Conservation (phyloP, 768 basidiomycete species). For the Mycena capillaripes region DNA sequence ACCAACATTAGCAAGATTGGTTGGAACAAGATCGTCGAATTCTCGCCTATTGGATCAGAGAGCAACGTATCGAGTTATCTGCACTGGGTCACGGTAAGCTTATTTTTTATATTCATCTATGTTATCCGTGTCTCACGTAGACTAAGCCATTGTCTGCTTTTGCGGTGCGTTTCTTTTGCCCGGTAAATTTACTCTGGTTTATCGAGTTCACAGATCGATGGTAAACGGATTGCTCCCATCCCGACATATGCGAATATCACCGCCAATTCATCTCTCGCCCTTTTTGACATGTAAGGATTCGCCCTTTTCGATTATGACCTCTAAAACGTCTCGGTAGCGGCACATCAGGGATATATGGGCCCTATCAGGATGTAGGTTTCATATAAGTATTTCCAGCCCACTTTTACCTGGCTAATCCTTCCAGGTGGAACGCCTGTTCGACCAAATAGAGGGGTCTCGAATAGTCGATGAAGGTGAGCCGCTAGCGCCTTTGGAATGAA, state of each 20-base stretch:
- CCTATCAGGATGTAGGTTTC: slow-evolving; percentile 75
- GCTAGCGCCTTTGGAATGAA: no score
- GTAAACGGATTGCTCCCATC: slow-evolving; percentile 61
- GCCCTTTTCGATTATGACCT: slow-evolving; percentile 14
- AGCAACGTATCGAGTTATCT: slow-evolving; percentile 78
- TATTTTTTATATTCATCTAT: no score
- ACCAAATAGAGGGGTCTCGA: slow-evolving; percentile 72
- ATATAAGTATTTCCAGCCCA: not conserved
- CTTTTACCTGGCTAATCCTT: not conserved
- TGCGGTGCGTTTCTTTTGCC: slow-evolving; percentile 54
- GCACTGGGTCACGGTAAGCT: slow-evolving; percentile 71
- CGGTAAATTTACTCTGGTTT: not conserved
- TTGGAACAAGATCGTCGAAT: slow-evolving; percentile 84
- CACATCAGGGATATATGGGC: slow-evolving; percentile 78
- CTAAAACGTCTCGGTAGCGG: slow-evolving; percentile 59
- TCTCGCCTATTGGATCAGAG: slow-evolving; percentile 72
- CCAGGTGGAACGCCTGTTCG: slow-evolving; percentile 78
- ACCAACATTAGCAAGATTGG: slow-evolving; percentile 68
- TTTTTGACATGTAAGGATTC: slow-evolving; percentile 77
- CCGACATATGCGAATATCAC: slow-evolving; percentile 76
- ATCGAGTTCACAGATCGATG: slow-evolving; percentile 63
- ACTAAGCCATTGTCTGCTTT: slow-evolving; percentile 61
- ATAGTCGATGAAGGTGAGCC: slow-evolving; percentile 62
- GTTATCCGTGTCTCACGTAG: no score
- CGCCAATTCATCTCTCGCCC: slow-evolving; percentile 70